Base-by-base conservation (phyloP, 139 green algal genomes). In the Medakamo hakoo region DNA sequence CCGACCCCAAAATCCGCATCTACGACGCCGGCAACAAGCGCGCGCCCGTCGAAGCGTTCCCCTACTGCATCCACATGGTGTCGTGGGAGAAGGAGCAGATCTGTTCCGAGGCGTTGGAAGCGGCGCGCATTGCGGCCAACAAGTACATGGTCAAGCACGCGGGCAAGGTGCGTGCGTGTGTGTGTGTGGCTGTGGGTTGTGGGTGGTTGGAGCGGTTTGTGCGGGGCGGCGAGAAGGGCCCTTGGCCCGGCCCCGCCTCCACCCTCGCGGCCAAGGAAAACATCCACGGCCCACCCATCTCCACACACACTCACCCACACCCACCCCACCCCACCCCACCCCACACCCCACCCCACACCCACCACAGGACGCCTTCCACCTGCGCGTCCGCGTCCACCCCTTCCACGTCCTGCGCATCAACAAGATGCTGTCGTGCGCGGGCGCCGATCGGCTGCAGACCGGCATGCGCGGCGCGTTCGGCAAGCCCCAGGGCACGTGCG, bases 321-420 rank as follows among this genome's bases (percentile, higher is more conserved):
- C n/a, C n/a, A n/a, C n/a, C n/a, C n/a, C n/a, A n/a, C n/a, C n/a
- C n/a, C n/a, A n/a, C n/a, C n/a, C n/a, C n/a, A n/a, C n/a, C n/a
- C n/a, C n/a, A n/a, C n/a, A n/a, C n/a, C n/a, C n/a, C n/a, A n/a
- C n/a, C n/a, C n/a, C n/a, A n/a, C n/a, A n/a, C n/a, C n/a, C n/a
- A n/a, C n/a, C n/a, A n/a, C n/a, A n/a, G 82, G 93, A 99, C 40
- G 68, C 85, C 1, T 99, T 97, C 87, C 93, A 99, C 82, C 80
- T 99, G 59, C 88, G 93, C 66, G 85, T 99, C 52, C 90, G 93
- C 57, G 86, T 96, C 75, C 93, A 99, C 75, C 93, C 93, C 68
- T 99, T 94, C 85, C 92, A 98, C 74, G 93, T 98, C 69, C 86
- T 99, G 68, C 89, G 93, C 70, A 98, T 98, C 85, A 99, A 99